phyloP scores from a whole-genome alignment of 768 basidiomycete genomes.

The Suillus paluster region DNA sequence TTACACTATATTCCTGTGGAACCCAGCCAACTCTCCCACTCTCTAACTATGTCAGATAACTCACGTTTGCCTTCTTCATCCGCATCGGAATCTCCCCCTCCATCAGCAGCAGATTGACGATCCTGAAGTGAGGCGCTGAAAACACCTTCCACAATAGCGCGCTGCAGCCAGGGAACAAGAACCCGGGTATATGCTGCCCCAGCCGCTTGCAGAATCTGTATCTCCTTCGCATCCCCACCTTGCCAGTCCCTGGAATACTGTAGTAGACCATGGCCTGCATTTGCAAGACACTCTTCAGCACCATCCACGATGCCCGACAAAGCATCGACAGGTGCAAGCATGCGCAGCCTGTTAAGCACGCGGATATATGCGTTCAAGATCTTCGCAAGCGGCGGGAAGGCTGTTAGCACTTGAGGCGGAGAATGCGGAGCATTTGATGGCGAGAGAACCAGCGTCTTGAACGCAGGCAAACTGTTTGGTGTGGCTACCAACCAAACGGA shows the following conservation, averaged over 20 bases:
- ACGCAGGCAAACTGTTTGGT: conserved; percentile 35
- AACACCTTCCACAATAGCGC: conserved; percentile 76
- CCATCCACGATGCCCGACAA: conserved; percentile 49
- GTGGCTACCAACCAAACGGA: conserved; percentile 57
- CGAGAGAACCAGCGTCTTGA: conserved; percentile 24
- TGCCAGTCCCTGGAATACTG: conserved; percentile 44
- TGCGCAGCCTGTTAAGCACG: conserved; percentile 78
- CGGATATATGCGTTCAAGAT: conserved; percentile 74
- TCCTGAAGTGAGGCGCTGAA: conserved; percentile 49
- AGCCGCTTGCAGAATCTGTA: conserved; percentile 48
- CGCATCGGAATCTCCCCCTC: neutral
- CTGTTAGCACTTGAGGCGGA: conserved; percentile 71
- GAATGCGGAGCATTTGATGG: conserved; percentile 52
- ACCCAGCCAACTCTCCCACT: conserved; percentile 37
- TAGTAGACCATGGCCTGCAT: conserved; percentile 50
- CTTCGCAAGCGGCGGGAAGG: conserved; percentile 77
- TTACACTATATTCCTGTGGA: conserved; percentile 9
- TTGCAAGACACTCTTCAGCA: conserved; percentile 57
- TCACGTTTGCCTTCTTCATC: neutral
- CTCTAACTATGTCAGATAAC: conserved; percentile 17
- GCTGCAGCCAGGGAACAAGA: conserved; percentile 71
- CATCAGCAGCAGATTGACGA: conserved; percentile 8
- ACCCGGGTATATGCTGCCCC: conserved; percentile 63
- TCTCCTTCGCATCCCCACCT: conserved; percentile 39
- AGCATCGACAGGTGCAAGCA: conserved; percentile 75